Base-by-base conservation (phyloP, 305 asterid genomes). In the Nicotiana rustica region DNA sequence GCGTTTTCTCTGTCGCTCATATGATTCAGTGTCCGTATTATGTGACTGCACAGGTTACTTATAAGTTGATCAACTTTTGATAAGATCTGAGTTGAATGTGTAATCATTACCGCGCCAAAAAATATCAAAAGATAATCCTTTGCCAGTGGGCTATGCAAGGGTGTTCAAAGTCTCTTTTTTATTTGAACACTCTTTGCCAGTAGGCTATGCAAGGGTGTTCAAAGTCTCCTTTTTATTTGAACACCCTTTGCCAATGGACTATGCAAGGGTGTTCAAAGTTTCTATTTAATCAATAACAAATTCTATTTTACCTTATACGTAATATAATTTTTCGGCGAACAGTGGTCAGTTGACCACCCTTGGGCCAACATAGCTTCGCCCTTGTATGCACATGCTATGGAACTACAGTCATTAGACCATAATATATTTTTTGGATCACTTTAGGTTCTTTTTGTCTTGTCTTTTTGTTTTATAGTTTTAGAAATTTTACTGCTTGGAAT, bases 1-100 rank as follows among this genome's bases (percentile, higher is more conserved):
- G 15, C 19, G 29, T 25, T 75, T 70, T 75, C 61, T 25, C 49
- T 76, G 29, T 76, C 25, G 47, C 55, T 52, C 65, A 75, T 75
- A 15, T 52, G 31, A 75, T 75, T 75, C 65, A 9, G 80, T 29
- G 65, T 52, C 80, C 3, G 19, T 75, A 52, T 75, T 7, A 52
- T 5, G 25, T 25, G 62, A 14, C 66, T n/a, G 80, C 66, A 76
- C 17, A 76, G 25, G 19, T 71, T 71, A 44, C 25, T 25, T 25
- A 25, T 21, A 44, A 13, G 55, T 68, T 68, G 17, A 36, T 36
- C 29, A 67, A 36, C 55, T 36, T 36, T 35, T 67, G 35, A 9
- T 67, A 67, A 14, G 25, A 67, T 15, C 52, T 15, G 52, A 67
- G 75, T 17, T 67, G 38, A 29, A 52, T 25, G 25, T 75, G 80